These are phyloP conservation scores for Elaeagnus macrophylla DNA, from an alignment of 306 rosid genomes.

Conservation along the genomic window DNA sequence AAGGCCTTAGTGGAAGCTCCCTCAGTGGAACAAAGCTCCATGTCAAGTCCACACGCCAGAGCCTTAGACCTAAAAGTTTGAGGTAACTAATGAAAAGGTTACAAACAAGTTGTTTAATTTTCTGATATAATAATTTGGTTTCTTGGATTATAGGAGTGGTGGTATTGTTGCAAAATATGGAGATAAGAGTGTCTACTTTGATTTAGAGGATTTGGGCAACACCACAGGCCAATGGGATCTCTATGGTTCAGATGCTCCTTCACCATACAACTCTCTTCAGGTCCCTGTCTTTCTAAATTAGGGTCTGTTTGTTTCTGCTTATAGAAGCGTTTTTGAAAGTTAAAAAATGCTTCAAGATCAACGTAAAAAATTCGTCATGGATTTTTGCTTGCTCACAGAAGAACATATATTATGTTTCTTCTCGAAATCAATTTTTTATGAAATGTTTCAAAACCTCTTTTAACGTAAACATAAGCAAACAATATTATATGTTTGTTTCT, in stretches of 20 bases:
- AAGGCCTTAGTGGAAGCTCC: slow-evolving; percentile 79
- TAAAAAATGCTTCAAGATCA: neutral
- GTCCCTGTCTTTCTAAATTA: slow-evolving; percentile 15
- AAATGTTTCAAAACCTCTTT: no score
- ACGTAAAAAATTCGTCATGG: no score
- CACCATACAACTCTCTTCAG: slow-evolving; percentile 97
- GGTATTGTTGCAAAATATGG: slow-evolving; percentile 89
- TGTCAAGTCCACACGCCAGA: slow-evolving; percentile 57
- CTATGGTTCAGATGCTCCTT: slow-evolving; percentile 94
- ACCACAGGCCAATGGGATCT: slow-evolving; percentile 97
- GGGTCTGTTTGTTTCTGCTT: neutral
- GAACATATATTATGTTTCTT: no score
- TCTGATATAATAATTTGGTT: neutral
- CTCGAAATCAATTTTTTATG: no score
- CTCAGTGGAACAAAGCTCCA: slow-evolving; percentile 58
- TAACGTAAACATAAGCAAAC: no score
- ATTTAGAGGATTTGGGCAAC: slow-evolving; percentile 88
- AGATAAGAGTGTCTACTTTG: slow-evolving; percentile 90
- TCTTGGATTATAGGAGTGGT: slow-evolving; percentile 38
- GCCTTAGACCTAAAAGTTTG: slow-evolving; percentile 40
- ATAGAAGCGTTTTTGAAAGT: neutral
- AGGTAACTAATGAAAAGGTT: slow-evolving; percentile 20
- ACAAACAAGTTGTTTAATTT: neutral
- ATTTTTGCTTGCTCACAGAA: no score
- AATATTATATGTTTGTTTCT: no score